phyloP scores from a whole-genome alignment of 768 basidiomycete genomes.

The Cubamyces sp. region DNA sequence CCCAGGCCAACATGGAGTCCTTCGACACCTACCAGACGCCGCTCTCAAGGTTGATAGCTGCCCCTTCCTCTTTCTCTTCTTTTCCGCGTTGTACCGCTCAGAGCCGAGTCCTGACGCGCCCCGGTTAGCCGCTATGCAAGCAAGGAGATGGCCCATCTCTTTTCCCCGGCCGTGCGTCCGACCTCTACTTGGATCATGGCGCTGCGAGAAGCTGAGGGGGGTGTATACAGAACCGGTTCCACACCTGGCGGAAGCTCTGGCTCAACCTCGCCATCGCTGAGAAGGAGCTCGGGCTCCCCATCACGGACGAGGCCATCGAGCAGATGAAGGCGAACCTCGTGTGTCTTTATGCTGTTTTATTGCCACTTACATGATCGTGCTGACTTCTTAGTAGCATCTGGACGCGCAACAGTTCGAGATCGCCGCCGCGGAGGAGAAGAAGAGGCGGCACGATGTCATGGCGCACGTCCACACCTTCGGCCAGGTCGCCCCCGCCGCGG shows the following conservation, averaged over 20 bases:
- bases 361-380: neutral
- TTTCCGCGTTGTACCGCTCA: neutral
- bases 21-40: constrained; percentile 82
- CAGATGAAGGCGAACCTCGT: constrained; percentile 97
- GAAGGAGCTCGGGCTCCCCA: constrained; percentile 90
- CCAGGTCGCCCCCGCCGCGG: constrained; percentile 88
- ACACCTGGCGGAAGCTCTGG: constrained; percentile 96
- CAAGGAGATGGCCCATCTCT: constrained; percentile 97
- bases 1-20: constrained; percentile 51
- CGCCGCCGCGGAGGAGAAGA: constrained; percentile 95
- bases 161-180: constrained; percentile 82
- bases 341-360: constrained; percentile 33
- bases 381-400: constrained; percentile 55
- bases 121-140: constrained; percentile 96
- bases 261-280: constrained; percentile 95
- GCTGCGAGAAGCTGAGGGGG: neutral
- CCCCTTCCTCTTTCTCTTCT: neutral
- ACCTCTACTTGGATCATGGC: neutral
- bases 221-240: constrained; percentile 78
- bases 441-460: constrained; percentile 98
- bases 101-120: constrained; percentile 7
- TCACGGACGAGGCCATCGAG: constrained; percentile 87
- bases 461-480: constrained; percentile 99
- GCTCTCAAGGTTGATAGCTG: constrained; percentile 63
- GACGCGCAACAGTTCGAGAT: constrained; percentile 89